Conservation (phyloP, 495 filamentous ascomycete genomes). For the Penicillium ochrochloron region DNA sequence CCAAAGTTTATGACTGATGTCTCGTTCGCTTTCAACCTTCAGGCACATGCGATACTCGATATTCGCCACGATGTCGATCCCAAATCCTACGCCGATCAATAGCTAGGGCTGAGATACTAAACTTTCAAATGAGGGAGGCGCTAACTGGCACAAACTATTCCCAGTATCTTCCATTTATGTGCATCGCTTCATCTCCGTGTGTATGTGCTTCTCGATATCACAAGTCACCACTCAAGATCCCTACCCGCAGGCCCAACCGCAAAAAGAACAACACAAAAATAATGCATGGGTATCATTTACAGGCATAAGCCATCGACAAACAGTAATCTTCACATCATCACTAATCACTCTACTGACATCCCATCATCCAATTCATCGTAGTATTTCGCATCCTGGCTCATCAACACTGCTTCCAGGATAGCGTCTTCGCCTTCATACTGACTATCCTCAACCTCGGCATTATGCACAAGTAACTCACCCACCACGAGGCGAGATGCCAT, state of each 20-base stretch:
- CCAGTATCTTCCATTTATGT: neutral
- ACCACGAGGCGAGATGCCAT: slow-evolving; percentile 33
- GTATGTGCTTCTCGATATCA: neutral
- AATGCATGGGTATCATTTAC: slow-evolving; percentile 1
- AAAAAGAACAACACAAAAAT: neutral
- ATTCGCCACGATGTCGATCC: neutral
- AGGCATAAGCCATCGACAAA: neutral
- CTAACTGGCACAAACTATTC: neutral
- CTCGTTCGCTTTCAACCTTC: neutral
- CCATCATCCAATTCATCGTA: slow-evolving; percentile 24
- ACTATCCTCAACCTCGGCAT: slow-evolving; percentile 26
- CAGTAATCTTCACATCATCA: slow-evolving; percentile 2
- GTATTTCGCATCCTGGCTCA: neutral
- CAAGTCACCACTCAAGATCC: neutral
- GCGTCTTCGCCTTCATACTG: slow-evolving; percentile 42
- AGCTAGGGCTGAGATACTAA: neutral
- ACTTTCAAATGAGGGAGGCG: neutral
- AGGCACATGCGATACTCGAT: slow-evolving; percentile 3
- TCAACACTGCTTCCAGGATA: slow-evolving; percentile 30
- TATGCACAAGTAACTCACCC: slow-evolving; percentile 17
- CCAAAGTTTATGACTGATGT: neutral
- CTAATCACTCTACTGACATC: slow-evolving; percentile 26
- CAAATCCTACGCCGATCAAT: neutral
- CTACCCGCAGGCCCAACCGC: neutral
- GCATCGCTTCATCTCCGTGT: neutral